Evolutionary conservation across 2,329 filamentous ascomycete genomes (phyloP), one percentile per base, ranked within the genome.

Genomic region (Clarireedia monteithiana): DNA sequence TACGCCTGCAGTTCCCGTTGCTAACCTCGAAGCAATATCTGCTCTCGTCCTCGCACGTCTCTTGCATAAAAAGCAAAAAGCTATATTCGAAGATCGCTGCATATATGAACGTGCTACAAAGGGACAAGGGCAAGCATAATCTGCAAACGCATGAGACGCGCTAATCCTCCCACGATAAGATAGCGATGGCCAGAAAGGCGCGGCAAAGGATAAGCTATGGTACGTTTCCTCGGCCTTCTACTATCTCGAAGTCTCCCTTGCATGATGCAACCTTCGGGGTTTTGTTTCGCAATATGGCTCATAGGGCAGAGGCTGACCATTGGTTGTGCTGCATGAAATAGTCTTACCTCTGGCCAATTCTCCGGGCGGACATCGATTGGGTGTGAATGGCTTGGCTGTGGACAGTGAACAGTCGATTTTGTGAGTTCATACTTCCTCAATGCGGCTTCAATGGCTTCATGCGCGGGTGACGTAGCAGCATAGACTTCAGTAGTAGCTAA

Each of bases 341-440:
- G 85, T 89, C 72, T 79, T 89, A 63, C 85, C 86, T 67, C 82
- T 88, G 65, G 83, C 84, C 60, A 85, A 87, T 71, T 84, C 83
- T 57, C 80, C 84, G 17, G 90, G 89, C 63, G 92, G 92, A 57
- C 94, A 99, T 76, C 81, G 91, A 66, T 83, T 97, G 56, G 94
- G 94, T 62, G 90, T 99, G 65, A 96, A 97, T 77, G 91, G 92
- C 60, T 82, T 99, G 59, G 90, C 90, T 52, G 85, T 96, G 62
- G 94, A 97, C 73, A 77, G 80, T 59, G 79, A 86, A 63, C 88
- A 88, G 71, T 88, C 86, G 55, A 91, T 96, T 59, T 80, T 99
- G 91, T 96, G 78, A 62, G 65, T 62, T 34, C 17, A 45, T 15
- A 17, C 23, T 23, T 50, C 39, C 23, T 50, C 17, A 23, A 49